Evolutionary conservation across 2,329 filamentous ascomycete genomes (phyloP), one percentile per base, ranked within the genome.

Genomic region (Alternaria atra): DNA sequence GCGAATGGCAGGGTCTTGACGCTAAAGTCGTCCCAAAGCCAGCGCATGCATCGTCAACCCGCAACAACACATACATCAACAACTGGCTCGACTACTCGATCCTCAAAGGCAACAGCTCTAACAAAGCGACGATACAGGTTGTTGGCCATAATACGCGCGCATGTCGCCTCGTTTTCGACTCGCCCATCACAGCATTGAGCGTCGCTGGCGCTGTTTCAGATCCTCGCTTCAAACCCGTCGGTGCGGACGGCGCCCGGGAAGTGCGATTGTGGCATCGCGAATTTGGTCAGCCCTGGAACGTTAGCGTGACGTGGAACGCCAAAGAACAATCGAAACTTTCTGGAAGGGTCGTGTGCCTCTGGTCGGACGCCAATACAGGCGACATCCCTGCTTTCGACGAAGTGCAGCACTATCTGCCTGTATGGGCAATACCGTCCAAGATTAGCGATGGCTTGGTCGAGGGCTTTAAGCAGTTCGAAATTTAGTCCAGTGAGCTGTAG

Each of bases 381-480:
- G 84, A 84, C 1, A 93, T 98, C 48, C 94, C 94, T 0, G 94
- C 94, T 1, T 86, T 94, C 52, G 91, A 95, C 69, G 94, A 98
- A 79, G 84, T 92, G 50, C 82, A 86, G 68, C 86, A 89, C 75
- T 97, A 89, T 79, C 85, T 89, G 68, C 95, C 95, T 0, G 81
- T 84, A 5, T 99, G 95, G 95, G 88, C 89, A 6, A 89, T 90
- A 9, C 83, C 93, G 29, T 89, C 89, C 4, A 97, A 97, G 80
- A 80, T 87, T 64, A 84, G 84, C 27, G 90, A 93, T 80, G 94
- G 92, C 1, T 80, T 97, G 69, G 91, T 97, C 30, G 91, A 97
- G 76, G 93, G 91, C 23, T 89, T 84, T 73, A 93, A 91, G 82
- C 80, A 80, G 56, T 94, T 91, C 76, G 72, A 70, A 40, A 63